A percentile compares a stretch with the other conserved stretches of the same genome.
Evolutionary conservation across 2,329 filamentous ascomycete species (phyloP).

Genomic region (Xylariales sp.): DNA sequence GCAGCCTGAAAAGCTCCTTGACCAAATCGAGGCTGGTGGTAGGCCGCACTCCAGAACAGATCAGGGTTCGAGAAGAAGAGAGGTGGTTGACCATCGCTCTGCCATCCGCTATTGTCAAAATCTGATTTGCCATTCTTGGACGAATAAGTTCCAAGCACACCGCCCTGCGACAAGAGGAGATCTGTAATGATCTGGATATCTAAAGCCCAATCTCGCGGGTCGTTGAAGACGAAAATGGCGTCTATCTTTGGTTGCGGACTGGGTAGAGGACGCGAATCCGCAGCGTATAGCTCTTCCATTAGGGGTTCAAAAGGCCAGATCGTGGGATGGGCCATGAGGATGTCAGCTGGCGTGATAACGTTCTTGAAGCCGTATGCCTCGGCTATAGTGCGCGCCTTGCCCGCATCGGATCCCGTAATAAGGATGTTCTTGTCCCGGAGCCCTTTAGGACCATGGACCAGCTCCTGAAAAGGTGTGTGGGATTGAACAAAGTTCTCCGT

Average conservation of each 20-base stretch:
- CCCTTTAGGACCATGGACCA: conserved; percentile 53
- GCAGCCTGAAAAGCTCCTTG: conserved; percentile 88
- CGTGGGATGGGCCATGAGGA: conserved; percentile 66
- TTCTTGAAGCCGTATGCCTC: conserved; percentile 73
- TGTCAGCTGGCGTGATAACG: conserved; percentile 82
- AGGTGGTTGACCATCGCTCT: conserved; percentile 72
- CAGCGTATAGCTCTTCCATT: conserved; percentile 56
- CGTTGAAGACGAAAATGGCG: conserved; percentile 90
- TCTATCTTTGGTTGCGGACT: conserved; percentile 64
- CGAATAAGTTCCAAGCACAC: conserved; percentile 77
- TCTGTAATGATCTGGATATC: conserved; percentile 83
- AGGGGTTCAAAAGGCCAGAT: conserved; percentile 80
- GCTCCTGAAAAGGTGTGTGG: conserved; percentile 80
- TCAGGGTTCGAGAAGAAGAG: conserved; percentile 91
- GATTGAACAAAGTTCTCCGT: conserved; percentile 76
- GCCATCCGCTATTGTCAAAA: conserved; percentile 72
- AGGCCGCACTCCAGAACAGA: conserved; percentile 80
- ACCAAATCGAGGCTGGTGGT: conserved; percentile 80
- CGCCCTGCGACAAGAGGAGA: conserved; percentile 71
- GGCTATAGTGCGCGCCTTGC: conserved; percentile 67
- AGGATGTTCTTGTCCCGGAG: conserved; percentile 63
- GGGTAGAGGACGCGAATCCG: conserved; percentile 54
- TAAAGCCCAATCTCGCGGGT: conserved; percentile 92
- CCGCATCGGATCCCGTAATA: conserved; percentile 66
- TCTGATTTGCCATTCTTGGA: conserved; percentile 60